Evolutionary conservation across 208 protist species (phyloP).

Genomic region (Crithidia bombi): DNA sequence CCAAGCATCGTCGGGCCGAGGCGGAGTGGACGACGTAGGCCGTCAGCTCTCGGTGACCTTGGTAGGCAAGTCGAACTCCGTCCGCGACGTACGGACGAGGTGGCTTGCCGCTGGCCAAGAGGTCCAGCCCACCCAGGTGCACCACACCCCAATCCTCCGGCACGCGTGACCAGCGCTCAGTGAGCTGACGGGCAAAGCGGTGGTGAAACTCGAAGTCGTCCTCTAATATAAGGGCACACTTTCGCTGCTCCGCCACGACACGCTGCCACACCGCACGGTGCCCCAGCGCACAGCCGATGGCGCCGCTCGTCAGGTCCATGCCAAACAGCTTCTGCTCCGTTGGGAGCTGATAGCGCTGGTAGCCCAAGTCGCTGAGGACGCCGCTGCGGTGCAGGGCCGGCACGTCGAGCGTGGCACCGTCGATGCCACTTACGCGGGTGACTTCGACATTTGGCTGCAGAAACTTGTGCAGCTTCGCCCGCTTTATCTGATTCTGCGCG

Average conservation of each 20-base stretch:
- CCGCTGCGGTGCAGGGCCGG: constrained; percentile 46
- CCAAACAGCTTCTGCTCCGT: constrained; percentile 88
- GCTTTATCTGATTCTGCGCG: constrained; percentile 64
- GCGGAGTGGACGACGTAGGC: constrained; percentile 81
- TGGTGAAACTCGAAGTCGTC: constrained; percentile 92
- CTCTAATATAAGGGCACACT: constrained; percentile 81
- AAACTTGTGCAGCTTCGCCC: constrained; percentile 59
- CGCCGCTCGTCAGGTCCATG: constrained; percentile 90
- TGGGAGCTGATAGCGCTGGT: constrained; percentile 72
- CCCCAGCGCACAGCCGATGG: constrained; percentile 87
- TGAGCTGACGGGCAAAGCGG: constrained; percentile 62
- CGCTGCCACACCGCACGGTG: constrained; percentile 85
- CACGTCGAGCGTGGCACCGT: constrained; percentile 71
- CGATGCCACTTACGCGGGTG: constrained; percentile 74
- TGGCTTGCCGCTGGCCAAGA: constrained; percentile 78
- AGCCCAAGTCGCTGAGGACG: constrained; percentile 75
- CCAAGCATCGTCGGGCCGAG: constrained; percentile 80
- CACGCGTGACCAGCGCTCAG: constrained; percentile 57
- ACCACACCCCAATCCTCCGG: constrained; percentile 91
- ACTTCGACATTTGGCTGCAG: constrained; percentile 50
- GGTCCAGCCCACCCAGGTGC: constrained; percentile 88
- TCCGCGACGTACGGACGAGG: constrained; percentile 84
- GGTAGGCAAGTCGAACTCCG: constrained; percentile 81
- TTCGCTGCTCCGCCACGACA: constrained; percentile 44
- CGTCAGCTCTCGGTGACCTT: constrained; percentile 90